phyloP scores from a whole-genome alignment of 768 basidiomycete genomes.

The Agaricus sinodeliciosus region DNA sequence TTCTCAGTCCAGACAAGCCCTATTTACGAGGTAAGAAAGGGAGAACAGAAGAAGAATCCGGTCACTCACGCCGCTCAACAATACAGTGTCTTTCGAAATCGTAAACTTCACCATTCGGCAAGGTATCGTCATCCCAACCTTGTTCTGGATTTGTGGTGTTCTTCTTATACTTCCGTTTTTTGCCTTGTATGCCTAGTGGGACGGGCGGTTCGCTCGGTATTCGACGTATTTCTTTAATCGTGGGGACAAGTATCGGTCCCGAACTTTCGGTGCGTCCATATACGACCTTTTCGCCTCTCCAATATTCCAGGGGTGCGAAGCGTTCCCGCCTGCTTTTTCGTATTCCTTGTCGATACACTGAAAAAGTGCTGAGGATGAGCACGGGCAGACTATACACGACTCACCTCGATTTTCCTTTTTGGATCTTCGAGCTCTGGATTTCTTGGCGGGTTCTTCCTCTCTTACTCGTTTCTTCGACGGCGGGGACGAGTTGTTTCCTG shows the following conservation, averaged over 20 bases:
- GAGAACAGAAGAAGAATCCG: background rate
- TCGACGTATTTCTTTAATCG: constrained; percentile 63
- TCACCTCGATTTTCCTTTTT: constrained; percentile 39
- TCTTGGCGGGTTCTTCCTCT: constrained; percentile 14
- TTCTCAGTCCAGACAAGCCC: constrained; percentile 75
- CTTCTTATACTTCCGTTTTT: constrained; percentile 38
- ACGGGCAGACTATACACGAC: constrained; percentile 4
- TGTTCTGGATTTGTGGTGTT: constrained; percentile 43
- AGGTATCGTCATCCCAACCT: constrained; percentile 84
- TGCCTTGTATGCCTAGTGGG: constrained; percentile 39
- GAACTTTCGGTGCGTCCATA: constrained; percentile 51
- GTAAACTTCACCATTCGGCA: constrained; percentile 56
- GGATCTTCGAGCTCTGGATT: constrained; percentile 17
- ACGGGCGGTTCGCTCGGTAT: constrained; percentile 36
- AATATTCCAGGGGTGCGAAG: constrained; percentile 77
- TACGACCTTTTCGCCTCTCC: constrained; percentile 88
- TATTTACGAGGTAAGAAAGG: constrained; percentile 22
- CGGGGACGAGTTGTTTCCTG: constrained; percentile 18
- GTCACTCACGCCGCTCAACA: constrained; percentile 60
- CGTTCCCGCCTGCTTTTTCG: constrained; percentile 68
- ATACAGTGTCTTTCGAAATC: constrained; percentile 60
- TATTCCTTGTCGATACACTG: constrained; percentile 43
- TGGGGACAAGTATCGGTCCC: constrained; percentile 48
- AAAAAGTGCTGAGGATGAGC: background rate
- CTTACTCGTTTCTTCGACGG: constrained; percentile 31